Evolutionary conservation across 78 protist species (phyloP), one percentile per base, ranked within the genome.

Genomic region (Dictyostelium firmibasis): DNA sequence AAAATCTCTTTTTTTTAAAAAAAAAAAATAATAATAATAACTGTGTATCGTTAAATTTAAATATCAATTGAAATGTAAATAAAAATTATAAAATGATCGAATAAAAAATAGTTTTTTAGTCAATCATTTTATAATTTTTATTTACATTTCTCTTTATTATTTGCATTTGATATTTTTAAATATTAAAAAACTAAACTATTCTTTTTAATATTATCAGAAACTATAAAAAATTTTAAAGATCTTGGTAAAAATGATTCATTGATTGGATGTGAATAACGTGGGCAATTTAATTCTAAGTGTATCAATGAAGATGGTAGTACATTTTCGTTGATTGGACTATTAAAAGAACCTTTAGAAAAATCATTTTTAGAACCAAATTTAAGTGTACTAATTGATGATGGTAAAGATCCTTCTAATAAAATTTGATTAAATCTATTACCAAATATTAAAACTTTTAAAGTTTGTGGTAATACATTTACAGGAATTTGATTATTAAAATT

Each of bases 401-500:
- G 91, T 0, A 84, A 23, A 6, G 35, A 29, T 13, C 81, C 91
- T 43, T 1, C 23, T 25, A 33, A n/a, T 9, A 84, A 3, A 4
- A 25, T 41, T 25, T 72, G 81, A 31, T 85, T 85, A 20, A 72
- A 85, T 2, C 31, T 72, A 41, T 31, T 47, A 18, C 91, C 91
- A 47, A 85, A 47, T 1, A 33, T 67, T 2, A 85, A 41, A 14
- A 16, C 16, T 16, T 72, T 67, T 50, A 85, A 78, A 7, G 69
- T 14, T 70, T 14, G 0, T 0, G 81, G 81, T 13, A 85, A 78
- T 13, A 47, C 25, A 5, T 69, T 82, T 33, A 7, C 0, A 7
- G 29, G 27, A 8, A 85, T 76, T 72, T 27, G 50, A 31, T 70
- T 38, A 72, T 85, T 85, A 47, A 70, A 85, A 64, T 85, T 72